Base-by-base conservation (phyloP, 169 alveolate genomes). In the Cyclospora cayetanensis region DNA sequence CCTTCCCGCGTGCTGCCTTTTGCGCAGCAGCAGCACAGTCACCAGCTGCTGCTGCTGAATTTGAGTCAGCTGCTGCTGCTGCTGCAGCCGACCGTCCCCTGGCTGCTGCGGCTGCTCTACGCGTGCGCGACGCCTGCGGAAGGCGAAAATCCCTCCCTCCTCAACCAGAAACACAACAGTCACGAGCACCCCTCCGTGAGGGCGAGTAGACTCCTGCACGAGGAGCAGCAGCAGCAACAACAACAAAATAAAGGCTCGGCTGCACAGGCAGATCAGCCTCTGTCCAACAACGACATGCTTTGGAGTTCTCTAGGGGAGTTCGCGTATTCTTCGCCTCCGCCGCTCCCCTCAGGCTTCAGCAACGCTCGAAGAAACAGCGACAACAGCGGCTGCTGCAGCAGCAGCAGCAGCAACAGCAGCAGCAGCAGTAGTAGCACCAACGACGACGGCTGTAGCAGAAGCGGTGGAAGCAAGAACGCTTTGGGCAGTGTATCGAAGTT, bases 161-260 rank as follows among this genome's bases (percentile, higher is more conserved):
- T 87, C 37, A 87, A 77, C 77, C 31, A 55, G 41, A 66, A 66
- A n/a, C 86, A 87, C 77, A 87, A 70, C 63, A 46, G 86, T 20
- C 92, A 87, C 86, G 92, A 87, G 52, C 92, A 87, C 86, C 92
- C 92, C n/a, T 77, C 92, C 11, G 63, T 87, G 1, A 53, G 92
- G 52, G 92, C 92, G 22, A 87, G 92, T 76, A 66, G 76, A 65
- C 37, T n/a, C 63, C 86, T 68, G 29, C 80, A 60, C 37, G 82
- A 84, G 83, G 25, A 5, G 34, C 55, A 52, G 90, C 76, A 63
- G 82, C 76, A 50, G 86, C 76, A 46, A 22, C 91, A 60, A 60
- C 60, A 15, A 72, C 2, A 35, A 0, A 22, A 37, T 29, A 42
- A 27, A 11, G 27, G 65, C 29, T 68, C 89, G 50, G 90, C 90